Evolutionary conservation across 257 asterid genomes (phyloP).

Genomic region (Cinchona pubescens): DNA sequence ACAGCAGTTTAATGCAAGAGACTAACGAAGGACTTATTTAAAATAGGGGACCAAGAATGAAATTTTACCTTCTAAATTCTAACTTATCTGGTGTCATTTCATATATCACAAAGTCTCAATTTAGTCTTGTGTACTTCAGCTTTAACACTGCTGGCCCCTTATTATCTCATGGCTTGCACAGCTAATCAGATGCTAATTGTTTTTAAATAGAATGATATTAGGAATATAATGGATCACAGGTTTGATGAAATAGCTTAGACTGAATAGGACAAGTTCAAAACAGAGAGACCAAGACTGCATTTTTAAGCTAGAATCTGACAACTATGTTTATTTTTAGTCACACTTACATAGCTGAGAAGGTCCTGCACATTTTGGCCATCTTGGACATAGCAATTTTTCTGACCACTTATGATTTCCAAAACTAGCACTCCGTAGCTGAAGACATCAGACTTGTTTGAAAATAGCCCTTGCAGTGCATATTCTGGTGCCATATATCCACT

Average conservation of each 20-base stretch:
- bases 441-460: constrained; percentile 47
- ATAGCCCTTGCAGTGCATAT: constrained; percentile 33
- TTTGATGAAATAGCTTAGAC: background rate
- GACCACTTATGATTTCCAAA: constrained; percentile 44
- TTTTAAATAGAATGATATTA: background rate
- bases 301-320: no score
- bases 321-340: no score
- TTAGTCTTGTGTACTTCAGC: no score
- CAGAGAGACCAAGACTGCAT: background rate
- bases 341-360: constrained; percentile 38
- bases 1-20: no score
- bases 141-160: no score
- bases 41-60: no score
- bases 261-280: no score
- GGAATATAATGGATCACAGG: background rate
- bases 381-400: constrained; percentile 16
- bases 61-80: no score
- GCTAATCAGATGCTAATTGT: background rate
- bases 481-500: constrained; percentile 58
- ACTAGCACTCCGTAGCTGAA: constrained; percentile 50
- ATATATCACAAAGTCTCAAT: no score
- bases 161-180: no score
- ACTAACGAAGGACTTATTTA: no score
- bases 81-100: no score
- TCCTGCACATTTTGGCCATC: constrained; percentile 21